A percentile compares a stretch with the other conserved stretches of the same genome.
phyloP scores from a whole-genome alignment of 202 grass and related monocot species.

The Setaria italica region DNA sequence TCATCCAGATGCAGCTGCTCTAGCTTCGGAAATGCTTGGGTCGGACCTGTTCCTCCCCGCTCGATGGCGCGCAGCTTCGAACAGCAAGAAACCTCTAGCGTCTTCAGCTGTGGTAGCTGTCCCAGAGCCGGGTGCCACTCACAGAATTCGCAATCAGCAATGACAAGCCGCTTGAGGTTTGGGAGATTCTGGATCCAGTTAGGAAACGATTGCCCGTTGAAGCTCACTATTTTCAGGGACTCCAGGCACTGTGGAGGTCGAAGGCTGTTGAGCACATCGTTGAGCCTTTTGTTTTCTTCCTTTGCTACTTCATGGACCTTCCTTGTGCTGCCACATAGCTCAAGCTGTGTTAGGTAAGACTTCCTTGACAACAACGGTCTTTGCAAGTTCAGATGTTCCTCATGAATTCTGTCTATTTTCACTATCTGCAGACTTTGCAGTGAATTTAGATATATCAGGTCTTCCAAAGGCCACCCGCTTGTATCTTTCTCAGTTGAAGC shows the following conservation, averaged over 20 bases:
- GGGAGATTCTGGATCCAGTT: constrained; percentile 20
- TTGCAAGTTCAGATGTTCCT: background rate
- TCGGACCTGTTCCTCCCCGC: background rate
- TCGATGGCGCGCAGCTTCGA: background rate
- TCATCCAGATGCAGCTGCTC: constrained; percentile 34
- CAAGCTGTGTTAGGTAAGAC: constrained; percentile 19
- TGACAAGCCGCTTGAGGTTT: constrained; percentile 1
- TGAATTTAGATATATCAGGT: constrained; percentile 15
- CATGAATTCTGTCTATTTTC: constrained; percentile 6
- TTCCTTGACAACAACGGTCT: constrained; percentile 18
- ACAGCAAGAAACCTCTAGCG: background rate
- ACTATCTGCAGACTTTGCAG: constrained; percentile 26
- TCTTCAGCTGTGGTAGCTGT: constrained; percentile 7
- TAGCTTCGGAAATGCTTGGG: constrained; percentile 41
- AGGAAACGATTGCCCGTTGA: constrained; percentile 20
- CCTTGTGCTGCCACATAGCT: constrained; percentile 11
- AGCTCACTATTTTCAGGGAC: constrained; percentile 18
- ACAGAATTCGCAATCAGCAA: constrained; percentile 20
- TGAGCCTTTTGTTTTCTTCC: constrained; percentile 19
- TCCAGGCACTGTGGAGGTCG: constrained; percentile 34
- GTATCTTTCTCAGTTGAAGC: background rate
- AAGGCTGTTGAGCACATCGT: constrained; percentile 27
- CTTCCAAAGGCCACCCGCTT: constrained; percentile 37
- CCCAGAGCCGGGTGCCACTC: constrained; percentile 29
- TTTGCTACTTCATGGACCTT: background rate